Evolutionary conservation across 441 rosid species (phyloP), one percentile per base, ranked within the genome.

Genomic region (Gossypium lobatum): DNA sequence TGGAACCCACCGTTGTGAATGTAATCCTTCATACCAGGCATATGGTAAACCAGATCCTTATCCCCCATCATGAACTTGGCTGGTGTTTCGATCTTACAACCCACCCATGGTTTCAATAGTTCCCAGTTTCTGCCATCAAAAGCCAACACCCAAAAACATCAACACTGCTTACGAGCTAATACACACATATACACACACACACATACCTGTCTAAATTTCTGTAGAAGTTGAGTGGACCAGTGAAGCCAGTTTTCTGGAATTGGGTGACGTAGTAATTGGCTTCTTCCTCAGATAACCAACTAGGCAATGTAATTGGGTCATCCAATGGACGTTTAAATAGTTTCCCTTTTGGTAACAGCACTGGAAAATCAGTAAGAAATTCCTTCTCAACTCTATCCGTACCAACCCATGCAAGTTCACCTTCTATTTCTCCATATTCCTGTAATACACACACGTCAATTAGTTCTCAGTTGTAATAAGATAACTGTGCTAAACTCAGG

Each of bases 351-450:
- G 50, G 50, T 45, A 45, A 45, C 50, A 45, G n/a, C 13, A 3
- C 50, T 11, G 50, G 50, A 45, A 45, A 45, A 45, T 45, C 50
- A 11, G 50, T 45, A 9, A 45, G 50, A 13, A 45, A 45, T 45
- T 45, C 50, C 50, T 11, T 11, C 50, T 80, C 0, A 3, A 55
- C 74, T 75, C 76, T 77, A 34, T 79, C 80, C 34, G 61, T 54
- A 4, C 80, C 83, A 73, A 80, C 21, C 73, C 75, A 74, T 34
- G 80, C 64, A 46, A 82, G 52, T 69, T 82, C 85, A 2, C 65
- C 58, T 65, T 82, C 83, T 31, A 89, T 80, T 0, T 73, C 88
- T 76, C 97, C 93, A 52, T 78, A 82, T 42, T 86, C 82, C 82
- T 81, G 69, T 26, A 18, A 18, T 18, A 6, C 42, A 37, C 42